These are phyloP conservation scores for Boletellus ananiceps DNA, from an alignment of 768 basidiomycete species.

Conservation along the genomic window DNA sequence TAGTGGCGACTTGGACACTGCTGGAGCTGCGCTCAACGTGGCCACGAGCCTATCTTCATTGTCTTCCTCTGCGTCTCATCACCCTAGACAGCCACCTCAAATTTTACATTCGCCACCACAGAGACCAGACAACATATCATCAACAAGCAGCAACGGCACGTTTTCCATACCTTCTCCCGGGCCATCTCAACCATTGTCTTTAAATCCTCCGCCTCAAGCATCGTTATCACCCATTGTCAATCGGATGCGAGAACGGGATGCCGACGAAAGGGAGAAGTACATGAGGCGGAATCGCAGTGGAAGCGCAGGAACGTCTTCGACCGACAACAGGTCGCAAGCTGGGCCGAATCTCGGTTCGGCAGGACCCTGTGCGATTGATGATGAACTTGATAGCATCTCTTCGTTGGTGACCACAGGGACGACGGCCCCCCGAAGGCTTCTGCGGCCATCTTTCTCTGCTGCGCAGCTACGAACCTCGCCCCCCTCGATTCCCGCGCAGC, in stretches of 20 bases:
- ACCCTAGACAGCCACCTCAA: conserved; percentile 34
- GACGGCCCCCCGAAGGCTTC: conserved; percentile 50
- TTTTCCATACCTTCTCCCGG: conserved; percentile 37
- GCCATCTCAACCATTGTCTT: conserved; percentile 33
- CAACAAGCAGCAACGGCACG: conserved; percentile 35
- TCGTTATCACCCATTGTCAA: conserved; percentile 73
- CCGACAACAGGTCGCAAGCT: conserved; percentile 62
- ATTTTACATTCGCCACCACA: conserved; percentile 43
- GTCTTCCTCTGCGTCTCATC: conserved; percentile 61
- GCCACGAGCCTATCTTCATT: conserved; percentile 49
- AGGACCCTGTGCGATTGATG: conserved; percentile 50
- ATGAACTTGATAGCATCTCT: conserved; percentile 48
- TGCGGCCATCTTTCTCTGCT: conserved; percentile 75
- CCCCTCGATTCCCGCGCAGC: conserved; percentile 33
- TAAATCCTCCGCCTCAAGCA: conserved; percentile 35
- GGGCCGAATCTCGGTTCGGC: conserved; percentile 45
- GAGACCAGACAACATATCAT: conserved; percentile 26
- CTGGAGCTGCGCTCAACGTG: conserved; percentile 36
- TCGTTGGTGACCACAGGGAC: conserved; percentile 47
- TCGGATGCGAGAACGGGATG: conserved; percentile 79
- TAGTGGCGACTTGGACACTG: conserved; percentile 58
- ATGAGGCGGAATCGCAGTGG: conserved; percentile 78
- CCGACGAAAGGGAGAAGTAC: conserved; percentile 86
- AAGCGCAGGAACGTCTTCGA: conserved; percentile 67
- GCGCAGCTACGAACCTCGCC: conserved; percentile 62